Percentiles rank a stretch among this genome's conserved stretches.
phyloP scores from a whole-genome alignment of 1,139 yeast species.

The Ogataea hybrid region DNA sequence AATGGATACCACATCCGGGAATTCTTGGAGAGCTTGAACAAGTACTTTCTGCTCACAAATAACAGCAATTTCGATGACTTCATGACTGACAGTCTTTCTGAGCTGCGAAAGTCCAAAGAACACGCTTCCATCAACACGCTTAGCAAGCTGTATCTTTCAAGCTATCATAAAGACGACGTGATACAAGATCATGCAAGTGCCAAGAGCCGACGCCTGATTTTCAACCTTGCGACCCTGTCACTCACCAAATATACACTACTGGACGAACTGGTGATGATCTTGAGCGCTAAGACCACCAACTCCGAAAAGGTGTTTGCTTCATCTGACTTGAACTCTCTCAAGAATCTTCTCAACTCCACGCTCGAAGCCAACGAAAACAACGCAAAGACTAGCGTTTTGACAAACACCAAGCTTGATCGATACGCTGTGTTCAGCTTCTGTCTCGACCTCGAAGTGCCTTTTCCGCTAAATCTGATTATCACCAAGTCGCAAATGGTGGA shows the following conservation, averaged over 20 bases:
- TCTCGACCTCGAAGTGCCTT: constrained; percentile 71
- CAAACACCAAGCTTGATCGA: constrained; percentile 26
- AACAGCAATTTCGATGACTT: constrained; percentile 49
- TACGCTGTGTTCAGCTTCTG: constrained; percentile 57
- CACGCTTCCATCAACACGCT: constrained; percentile 40
- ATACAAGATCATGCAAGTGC: neutral
- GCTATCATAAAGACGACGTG: constrained; percentile 16
- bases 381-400: constrained; percentile 6
- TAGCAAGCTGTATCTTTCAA: constrained; percentile 21
- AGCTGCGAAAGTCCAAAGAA: constrained; percentile 39
- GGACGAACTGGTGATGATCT: constrained; percentile 60
- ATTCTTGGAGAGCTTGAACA: constrained; percentile 49
- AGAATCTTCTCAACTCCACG: constrained; percentile 40
- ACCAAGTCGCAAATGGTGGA: constrained; percentile 72
- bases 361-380: constrained; percentile 33
- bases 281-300: constrained; percentile 63
- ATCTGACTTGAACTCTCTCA: constrained; percentile 40
- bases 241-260: constrained; percentile 21
- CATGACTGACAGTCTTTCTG: constrained; percentile 38
- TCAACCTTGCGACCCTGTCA: constrained; percentile 17
- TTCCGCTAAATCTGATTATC: constrained; percentile 77
- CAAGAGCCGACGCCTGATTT: constrained; percentile 17
- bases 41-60: constrained; percentile 54
- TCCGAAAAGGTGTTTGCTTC: constrained; percentile 50
- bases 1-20: constrained; percentile 56